phyloP scores from a whole-genome alignment of 148 eudicot species.

The Arbutus unedo region DNA sequence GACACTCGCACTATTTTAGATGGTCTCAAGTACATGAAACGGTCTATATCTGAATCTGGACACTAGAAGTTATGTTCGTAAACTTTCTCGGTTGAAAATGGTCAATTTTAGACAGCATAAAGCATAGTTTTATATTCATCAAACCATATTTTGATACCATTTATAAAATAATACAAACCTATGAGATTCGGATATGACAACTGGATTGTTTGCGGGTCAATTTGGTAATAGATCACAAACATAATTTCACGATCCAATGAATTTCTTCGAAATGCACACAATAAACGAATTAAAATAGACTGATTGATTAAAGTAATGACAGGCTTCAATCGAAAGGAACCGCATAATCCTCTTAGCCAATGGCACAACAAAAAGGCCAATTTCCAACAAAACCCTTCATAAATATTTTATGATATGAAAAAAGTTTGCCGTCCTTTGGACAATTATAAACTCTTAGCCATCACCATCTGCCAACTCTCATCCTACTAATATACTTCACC shows the following conservation, averaged over 20 bases:
- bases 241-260: background rate
- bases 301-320: too few relatives aligned
- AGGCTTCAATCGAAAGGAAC: too few relatives aligned
- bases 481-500: slow-evolving; percentile 6
- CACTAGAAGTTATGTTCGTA: too few relatives aligned
- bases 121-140: background rate
- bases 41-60: too few relatives aligned
- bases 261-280: too few relatives aligned
- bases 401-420: background rate
- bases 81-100: background rate
- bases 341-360: background rate
- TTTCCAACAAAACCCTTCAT: background rate
- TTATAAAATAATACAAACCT: background rate
- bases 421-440: slow-evolving; percentile 28
- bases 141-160: background rate
- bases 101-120: background rate
- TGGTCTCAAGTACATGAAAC: too few relatives aligned
- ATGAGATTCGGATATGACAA: background rate
- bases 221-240: slow-evolving; percentile 13
- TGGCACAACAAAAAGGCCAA: background rate
- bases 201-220: slow-evolving; percentile 28
- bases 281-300: too few relatives aligned
- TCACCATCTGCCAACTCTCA: slow-evolving; percentile 11
- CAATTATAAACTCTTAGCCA: slow-evolving; percentile 17
- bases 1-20: too few relatives aligned